Conservation (phyloP, 139 green algal species). For the Volvox reticuliferus region DNA sequence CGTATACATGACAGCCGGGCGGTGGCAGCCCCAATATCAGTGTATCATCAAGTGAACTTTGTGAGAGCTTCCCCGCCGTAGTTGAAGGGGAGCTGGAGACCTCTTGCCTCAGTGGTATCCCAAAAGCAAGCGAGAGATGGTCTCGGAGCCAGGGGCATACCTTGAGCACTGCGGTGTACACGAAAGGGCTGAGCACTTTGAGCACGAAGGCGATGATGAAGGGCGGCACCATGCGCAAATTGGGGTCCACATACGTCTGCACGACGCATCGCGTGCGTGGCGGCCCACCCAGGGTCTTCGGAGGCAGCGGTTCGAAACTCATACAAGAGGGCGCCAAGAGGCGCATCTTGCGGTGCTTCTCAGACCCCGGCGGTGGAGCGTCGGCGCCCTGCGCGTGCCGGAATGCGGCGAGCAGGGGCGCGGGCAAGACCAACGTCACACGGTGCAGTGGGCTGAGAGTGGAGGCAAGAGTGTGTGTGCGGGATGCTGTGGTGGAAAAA, state of each 20-base stretch:
- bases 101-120: no score
- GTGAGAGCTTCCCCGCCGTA: no score
- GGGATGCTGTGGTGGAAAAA: no score
- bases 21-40: no score
- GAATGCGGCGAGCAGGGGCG: no score
- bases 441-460: no score
- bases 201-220: constrained; percentile 56
- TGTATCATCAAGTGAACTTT: no score
- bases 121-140: no score
- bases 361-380: not conserved
- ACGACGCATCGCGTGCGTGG: not conserved
- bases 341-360: constrained; percentile 17
- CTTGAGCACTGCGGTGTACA: constrained; percentile 43
- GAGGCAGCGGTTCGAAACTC: constrained; percentile 38
- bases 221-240: constrained; percentile 33
- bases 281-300: constrained; percentile 3
- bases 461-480: no score
- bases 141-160: not conserved
- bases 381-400: not conserved
- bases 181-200: constrained; percentile 51
- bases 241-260: constrained; percentile 39
- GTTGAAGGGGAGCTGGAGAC: no score
- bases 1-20: no score
- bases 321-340: constrained; percentile 22
- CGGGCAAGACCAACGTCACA: no score